phyloP scores from a whole-genome alignment of 2,329 filamentous ascomycete genomes.

The Diaporthe sp. region DNA sequence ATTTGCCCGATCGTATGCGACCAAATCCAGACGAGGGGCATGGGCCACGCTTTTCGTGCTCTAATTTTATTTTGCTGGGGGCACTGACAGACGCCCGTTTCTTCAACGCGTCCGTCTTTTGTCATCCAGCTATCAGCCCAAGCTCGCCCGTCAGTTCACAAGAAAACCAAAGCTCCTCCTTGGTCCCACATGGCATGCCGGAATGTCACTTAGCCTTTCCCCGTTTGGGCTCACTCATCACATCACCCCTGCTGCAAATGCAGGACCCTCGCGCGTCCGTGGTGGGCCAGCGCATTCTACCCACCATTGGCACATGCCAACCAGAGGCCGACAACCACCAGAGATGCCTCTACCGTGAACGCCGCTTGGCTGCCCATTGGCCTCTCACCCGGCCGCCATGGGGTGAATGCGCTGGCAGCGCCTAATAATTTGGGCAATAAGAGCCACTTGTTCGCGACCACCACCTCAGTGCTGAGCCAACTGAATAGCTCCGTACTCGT shows the following conservation, averaged over 20 bases:
- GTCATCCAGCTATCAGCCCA: background rate
- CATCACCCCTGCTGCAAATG: background rate
- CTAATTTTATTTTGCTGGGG: background rate
- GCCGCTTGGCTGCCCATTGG: constrained; percentile 17
- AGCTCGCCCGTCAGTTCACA: background rate
- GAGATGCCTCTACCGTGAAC: background rate
- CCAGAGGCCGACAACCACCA: constrained; percentile 6
- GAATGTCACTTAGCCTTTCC: constrained; percentile 21
- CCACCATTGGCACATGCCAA: background rate
- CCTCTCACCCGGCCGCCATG: background rate
- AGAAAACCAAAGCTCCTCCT: constrained; percentile 8
- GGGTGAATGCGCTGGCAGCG: constrained; percentile 32
- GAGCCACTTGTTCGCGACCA: constrained; percentile 14
- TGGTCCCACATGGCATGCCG: constrained; percentile 15
- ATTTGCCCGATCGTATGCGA: background rate
- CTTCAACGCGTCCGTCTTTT: background rate
- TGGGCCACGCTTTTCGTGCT: background rate
- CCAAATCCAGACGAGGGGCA: background rate
- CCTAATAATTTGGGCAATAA: constrained; percentile 13
- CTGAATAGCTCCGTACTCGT: background rate
- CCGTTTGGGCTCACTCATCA: constrained; percentile 17
- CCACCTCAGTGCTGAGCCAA: background rate
- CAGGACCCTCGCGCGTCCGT: background rate
- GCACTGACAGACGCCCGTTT: background rate
- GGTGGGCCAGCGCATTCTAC: constrained; percentile 24